These are phyloP conservation scores for Phytophthora parvispora DNA, from an alignment of 352 stramenopile species.

Conservation along the genomic window DNA sequence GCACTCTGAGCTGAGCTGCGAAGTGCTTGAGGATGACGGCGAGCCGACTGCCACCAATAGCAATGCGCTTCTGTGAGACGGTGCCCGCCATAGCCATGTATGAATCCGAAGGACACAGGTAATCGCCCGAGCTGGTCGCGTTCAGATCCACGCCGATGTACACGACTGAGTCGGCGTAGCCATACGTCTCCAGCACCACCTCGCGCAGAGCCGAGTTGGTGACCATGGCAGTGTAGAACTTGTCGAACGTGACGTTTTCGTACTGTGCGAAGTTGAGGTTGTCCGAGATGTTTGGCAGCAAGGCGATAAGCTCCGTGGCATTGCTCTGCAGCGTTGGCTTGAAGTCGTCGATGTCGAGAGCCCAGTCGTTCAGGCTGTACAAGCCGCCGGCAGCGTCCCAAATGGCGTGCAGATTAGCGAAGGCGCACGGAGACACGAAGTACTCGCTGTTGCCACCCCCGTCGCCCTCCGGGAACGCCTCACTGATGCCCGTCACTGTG, in stretches of 20 bases:
- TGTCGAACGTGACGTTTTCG: slow-evolving; percentile 38
- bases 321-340: slow-evolving; percentile 36
- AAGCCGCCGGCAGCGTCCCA: slow-evolving; percentile 66
- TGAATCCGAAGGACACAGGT: slow-evolving; percentile 42
- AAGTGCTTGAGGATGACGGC: slow-evolving; percentile 69
- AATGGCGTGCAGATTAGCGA: slow-evolving; percentile 68
- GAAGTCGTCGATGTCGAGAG: slow-evolving; percentile 36
- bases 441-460: slow-evolving; percentile 68
- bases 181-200: slow-evolving; percentile 57
- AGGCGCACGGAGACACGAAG: slow-evolving; percentile 54
- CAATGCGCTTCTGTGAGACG: slow-evolving; percentile 60
- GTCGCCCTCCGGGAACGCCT: slow-evolving; percentile 53
- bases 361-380: slow-evolving; percentile 65
- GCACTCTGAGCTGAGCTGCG: slow-evolving; percentile 52
- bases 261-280: slow-evolving; percentile 48
- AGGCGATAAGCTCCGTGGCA: slow-evolving; percentile 53
- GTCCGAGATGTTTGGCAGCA: slow-evolving; percentile 43
- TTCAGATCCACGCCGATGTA: slow-evolving; percentile 53
- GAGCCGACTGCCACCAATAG: slow-evolving; percentile 61
- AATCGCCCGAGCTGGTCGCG: slow-evolving; percentile 22
- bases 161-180: slow-evolving; percentile 41
- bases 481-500: slow-evolving; percentile 48
- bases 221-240: slow-evolving; percentile 40
- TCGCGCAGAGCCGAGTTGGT: slow-evolving; percentile 32
- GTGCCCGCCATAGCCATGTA: slow-evolving; percentile 46